A percentile compares a stretch with the other conserved stretches of the same genome.
Conservation (phyloP, 73 alveolate genomes). For the Paramecium primaurelia region DNA sequence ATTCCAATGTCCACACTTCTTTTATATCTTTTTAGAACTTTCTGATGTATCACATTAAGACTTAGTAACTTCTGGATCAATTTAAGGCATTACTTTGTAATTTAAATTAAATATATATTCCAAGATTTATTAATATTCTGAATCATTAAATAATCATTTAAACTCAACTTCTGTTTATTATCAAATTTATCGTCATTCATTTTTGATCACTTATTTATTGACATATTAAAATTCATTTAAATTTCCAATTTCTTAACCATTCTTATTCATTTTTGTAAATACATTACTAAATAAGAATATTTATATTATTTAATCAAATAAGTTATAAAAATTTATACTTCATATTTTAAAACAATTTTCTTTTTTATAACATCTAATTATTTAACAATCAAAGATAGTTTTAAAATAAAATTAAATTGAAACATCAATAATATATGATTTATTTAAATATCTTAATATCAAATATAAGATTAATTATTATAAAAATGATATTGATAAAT, state of each 20-base stretch:
- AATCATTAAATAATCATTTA: neutral
- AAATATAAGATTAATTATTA: no score
- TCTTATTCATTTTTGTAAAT: neutral
- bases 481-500: neutral
- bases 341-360: neutral
- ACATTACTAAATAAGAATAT: neutral
- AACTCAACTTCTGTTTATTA: neutral
- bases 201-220: neutral
- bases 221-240: neutral
- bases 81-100: neutral
- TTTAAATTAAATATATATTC: neutral
- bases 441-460: no score
- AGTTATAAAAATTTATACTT: no score
- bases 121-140: neutral
- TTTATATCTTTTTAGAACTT: neutral
- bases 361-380: no score
- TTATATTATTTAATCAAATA: neutral
- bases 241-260: neutral
- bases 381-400: neutral
- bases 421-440: neutral
- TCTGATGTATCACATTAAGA: neutral
- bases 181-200: neutral
- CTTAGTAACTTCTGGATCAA: neutral
- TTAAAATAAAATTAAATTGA: no score
- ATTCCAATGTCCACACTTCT: conserved; percentile 35